phyloP scores from a whole-genome alignment of 176 grass and related monocot genomes.

The Cenchrus fungigraminus region DNA sequence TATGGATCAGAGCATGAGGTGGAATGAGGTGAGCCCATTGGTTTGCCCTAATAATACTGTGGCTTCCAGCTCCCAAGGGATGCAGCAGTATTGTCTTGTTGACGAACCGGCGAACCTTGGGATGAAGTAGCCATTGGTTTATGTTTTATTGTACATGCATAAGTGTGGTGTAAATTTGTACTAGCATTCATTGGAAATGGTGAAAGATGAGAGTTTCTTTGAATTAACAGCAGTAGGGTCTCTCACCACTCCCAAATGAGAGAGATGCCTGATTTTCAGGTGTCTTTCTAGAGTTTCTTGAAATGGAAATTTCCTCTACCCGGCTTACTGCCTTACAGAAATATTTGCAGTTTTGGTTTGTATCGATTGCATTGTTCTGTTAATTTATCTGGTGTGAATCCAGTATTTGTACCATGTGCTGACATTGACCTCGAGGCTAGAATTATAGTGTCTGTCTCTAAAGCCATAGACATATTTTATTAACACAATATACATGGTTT shows the following conservation, averaged over 20 bases:
- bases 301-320: conserved; percentile 33
- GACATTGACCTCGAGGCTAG: background rate
- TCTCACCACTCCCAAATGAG: conserved; percentile 41
- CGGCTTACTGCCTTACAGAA: conserved; percentile 35
- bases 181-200: conserved; percentile 58
- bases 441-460: conserved; percentile 14
- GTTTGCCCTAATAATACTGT: conserved; percentile 54
- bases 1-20: conserved; percentile 51
- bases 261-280: conserved; percentile 50
- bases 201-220: conserved; percentile 49
- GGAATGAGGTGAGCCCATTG: conserved; percentile 64
- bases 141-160: conserved; percentile 68
- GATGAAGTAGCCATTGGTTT: conserved; percentile 50
- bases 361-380: conserved; percentile 11
- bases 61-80: conserved; percentile 59
- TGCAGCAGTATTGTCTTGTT: conserved; percentile 56
- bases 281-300: conserved; percentile 39
- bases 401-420: conserved; percentile 4
- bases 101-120: conserved; percentile 61
- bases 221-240: conserved; percentile 36
- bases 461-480: conserved; percentile 3
- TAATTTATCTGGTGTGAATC: conserved; percentile 29
- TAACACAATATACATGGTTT: conserved; percentile 21
- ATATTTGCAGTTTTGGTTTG: conserved; percentile 31
- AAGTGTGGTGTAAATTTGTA: conserved; percentile 69